phyloP scores from a whole-genome alignment of 352 stramenopile species.

The Globisporangium acanthophoron region DNA sequence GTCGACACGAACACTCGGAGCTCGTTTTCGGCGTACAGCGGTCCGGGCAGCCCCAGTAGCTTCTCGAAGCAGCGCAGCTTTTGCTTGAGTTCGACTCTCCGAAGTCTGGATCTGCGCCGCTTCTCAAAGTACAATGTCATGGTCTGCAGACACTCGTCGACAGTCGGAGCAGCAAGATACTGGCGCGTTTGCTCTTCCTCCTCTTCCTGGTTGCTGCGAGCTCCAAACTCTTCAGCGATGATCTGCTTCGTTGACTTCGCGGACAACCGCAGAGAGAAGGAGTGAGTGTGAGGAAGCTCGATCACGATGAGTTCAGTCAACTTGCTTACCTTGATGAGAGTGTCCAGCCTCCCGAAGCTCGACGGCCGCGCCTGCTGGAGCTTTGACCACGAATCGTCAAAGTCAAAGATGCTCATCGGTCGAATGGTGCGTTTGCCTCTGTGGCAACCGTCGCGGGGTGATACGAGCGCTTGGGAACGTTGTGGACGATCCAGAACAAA shows the following conservation, averaged over 20 bases:
- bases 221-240: constrained; percentile 6
- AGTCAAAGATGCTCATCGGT: constrained; percentile 12
- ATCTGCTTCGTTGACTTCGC: constrained; percentile 8
- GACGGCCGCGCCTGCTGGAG: constrained; percentile 6
- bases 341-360: constrained; percentile 4
- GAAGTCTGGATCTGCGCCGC: background rate
- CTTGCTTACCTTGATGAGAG: constrained; percentile 9
- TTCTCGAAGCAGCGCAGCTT: constrained; percentile 12
- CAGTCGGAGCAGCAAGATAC: background rate
- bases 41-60: constrained; percentile 4
- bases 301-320: background rate
- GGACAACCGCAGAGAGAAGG: background rate
- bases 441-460: background rate
- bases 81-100: constrained; percentile 5
- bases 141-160: constrained; percentile 4
- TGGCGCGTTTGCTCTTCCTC: background rate
- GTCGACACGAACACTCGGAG: constrained; percentile 21
- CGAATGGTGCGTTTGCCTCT: background rate
- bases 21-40: constrained; percentile 1
- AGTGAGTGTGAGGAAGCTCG: background rate
- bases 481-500: constrained; percentile 7
- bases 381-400: constrained; percentile 11
- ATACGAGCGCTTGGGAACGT: background rate
- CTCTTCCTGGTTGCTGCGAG: constrained; percentile 7
- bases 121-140: constrained; percentile 7